Evolutionary conservation across 495 filamentous ascomycete genomes (phyloP).

Genomic region (Astrothelium macrocarpum): DNA sequence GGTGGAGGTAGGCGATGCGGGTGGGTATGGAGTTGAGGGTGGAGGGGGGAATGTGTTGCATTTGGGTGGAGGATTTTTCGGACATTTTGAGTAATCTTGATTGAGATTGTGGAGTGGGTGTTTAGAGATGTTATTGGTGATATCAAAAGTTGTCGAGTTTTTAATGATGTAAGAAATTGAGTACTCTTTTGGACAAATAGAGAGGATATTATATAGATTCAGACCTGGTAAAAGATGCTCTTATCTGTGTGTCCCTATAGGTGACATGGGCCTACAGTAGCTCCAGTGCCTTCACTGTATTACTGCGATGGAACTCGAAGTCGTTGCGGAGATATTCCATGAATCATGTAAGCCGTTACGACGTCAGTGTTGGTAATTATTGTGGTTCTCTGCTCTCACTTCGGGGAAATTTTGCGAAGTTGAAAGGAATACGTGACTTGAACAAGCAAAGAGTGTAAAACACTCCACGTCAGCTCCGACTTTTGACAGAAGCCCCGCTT

Average conservation of each 20-base stretch:
- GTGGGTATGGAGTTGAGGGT: conserved; percentile 24
- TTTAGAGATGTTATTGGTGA: background rate
- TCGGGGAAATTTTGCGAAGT: no score
- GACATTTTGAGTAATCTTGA: conserved; percentile 1
- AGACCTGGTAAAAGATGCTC: background rate
- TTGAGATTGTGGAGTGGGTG: background rate
- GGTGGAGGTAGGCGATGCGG: conserved; percentile 28
- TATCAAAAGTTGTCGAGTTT: no score
- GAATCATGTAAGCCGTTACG: background rate
- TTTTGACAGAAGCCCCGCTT: background rate
- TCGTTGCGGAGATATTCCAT: background rate
- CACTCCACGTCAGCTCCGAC: background rate
- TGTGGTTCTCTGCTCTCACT: no score
- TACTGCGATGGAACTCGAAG: background rate
- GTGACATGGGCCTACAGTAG: background rate
- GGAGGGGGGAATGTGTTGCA: conserved; percentile 31
- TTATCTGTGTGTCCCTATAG: background rate
- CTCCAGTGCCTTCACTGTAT: background rate
- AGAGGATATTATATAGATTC: background rate
- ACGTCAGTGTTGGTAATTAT: background rate
- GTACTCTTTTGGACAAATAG: background rate
- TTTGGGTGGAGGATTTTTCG: conserved; percentile 9
- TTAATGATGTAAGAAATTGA: background rate
- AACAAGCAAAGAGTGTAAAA: no score
- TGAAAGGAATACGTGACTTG: no score